phyloP scores from a whole-genome alignment of 345 rosid genomes.

The Syzygium jambos region DNA sequence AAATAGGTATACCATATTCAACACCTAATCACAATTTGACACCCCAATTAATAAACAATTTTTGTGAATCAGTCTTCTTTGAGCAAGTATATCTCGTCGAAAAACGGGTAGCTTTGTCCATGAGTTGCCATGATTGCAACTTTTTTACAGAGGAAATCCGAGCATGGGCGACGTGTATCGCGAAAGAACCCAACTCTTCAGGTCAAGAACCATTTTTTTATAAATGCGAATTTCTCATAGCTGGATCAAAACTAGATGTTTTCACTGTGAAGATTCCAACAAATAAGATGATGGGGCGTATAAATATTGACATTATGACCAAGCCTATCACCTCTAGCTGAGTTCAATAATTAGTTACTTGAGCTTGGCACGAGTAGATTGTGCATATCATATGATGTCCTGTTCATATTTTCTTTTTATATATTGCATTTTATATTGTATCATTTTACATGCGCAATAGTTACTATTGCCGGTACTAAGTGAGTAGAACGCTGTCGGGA shows the following conservation, averaged over 20 bases:
- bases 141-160: neutral
- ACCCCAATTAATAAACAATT: neutral
- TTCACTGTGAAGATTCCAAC: neutral
- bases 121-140: neutral
- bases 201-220: neutral
- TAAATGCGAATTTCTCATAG: neutral
- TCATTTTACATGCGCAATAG: neutral
- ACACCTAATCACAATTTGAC: neutral
- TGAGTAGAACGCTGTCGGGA: neutral
- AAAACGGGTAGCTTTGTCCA: neutral
- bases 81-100: neutral
- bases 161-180: neutral
- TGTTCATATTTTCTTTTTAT: no score
- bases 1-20: neutral
- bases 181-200: neutral
- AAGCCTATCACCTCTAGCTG: neutral
- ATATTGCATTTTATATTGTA: no score
- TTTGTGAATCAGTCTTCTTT: neutral
- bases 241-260: neutral
- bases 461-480: rapidly evolving
- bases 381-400: neutral
- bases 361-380: neutral
- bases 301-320: neutral
- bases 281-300: neutral
- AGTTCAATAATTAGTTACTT: neutral